A percentile compares a stretch with the other conserved stretches of the same genome.
phyloP scores from a whole-genome alignment of 345 rosid genomes.

The Gossypium anomalum region DNA sequence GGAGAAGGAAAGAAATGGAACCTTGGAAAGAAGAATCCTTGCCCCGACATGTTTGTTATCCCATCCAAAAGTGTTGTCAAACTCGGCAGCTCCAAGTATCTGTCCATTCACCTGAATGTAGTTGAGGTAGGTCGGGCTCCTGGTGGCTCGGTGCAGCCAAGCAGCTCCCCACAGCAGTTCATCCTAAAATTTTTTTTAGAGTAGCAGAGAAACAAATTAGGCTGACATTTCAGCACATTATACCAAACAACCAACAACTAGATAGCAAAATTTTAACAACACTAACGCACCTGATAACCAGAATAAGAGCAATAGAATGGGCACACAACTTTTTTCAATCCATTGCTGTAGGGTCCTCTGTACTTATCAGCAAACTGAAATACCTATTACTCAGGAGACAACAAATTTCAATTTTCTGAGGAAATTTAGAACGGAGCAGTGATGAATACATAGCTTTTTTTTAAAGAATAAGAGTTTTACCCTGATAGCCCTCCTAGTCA shows the following conservation, averaged over 20 bases:
- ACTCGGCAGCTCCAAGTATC: constrained; percentile 74
- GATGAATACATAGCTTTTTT: background rate
- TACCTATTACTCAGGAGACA: constrained; percentile 37
- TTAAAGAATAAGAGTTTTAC: constrained; percentile 31
- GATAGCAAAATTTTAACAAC: background rate
- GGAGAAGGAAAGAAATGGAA: constrained; percentile 9
- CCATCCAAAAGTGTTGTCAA: constrained; percentile 91
- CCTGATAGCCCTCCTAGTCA: constrained; percentile 56
- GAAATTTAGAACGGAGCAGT: background rate
- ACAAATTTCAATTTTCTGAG: background rate
- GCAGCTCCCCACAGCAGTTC: constrained; percentile 98
- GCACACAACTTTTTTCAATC: constrained; percentile 45
- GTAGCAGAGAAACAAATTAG: background rate
- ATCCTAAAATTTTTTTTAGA: constrained; percentile 37
- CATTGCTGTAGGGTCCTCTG: constrained; percentile 64
- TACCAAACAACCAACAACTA: background rate
- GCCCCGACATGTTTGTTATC: constrained; percentile 95
- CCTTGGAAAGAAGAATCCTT: constrained; percentile 89
- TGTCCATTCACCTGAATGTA: constrained; percentile 84
- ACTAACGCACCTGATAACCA: constrained; percentile 46
- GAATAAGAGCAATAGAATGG: constrained; percentile 74
- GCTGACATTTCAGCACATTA: background rate
- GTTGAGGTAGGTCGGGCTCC: constrained; percentile 49
- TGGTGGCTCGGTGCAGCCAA: constrained; percentile 90
- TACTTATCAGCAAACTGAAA: constrained; percentile 64